Evolutionary conservation across 371 early-diverging fungal species (phyloP), one percentile per base, ranked within the genome.

Genomic region (Mucor circinelloides): DNA sequence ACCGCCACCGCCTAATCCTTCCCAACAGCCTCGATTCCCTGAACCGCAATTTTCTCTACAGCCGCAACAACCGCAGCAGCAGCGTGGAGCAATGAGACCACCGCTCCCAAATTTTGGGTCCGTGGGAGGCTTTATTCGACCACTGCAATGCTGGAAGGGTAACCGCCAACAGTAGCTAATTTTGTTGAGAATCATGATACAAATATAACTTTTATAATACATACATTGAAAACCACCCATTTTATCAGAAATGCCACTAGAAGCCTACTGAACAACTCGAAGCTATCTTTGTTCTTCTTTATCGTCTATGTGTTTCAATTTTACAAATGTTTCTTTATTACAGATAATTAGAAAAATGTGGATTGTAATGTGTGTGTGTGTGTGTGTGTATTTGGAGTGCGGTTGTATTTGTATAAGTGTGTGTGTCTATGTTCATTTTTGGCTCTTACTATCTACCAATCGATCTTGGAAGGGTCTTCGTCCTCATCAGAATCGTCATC

Each of bases 401-500:
- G 44, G 19, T 17, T 19, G 44, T 19, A 36, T 36, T 36, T 36
- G 44, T 44, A 19, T 44, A 57, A 57, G 17, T 31, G 58, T 55
- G 30, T 31, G 32, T 40, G 27, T 42, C 25, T 61, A 60, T 48
- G 46, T 31, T 61, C 34, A 32, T 50, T 61, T 21, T 61, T 6
- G 34, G 34, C 19, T 48, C 31, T 61, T 19, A 8, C 34, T 50
- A 38, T 50, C 40, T 76, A 80, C 81, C 81, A 80, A 34, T 73
- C 81, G 38, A 80, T 80, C 10, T 80, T 71, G 34, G 74, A 66
- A 52, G 77, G 77, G 31, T 80, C 81, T 58, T 77, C 81, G 42
- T 77, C 79, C 6, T 79, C 76, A 0, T 71, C 72, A 12, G 73
- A 70, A 19, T 76, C 73, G 28, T 71, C 71, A 21, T 72, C 71